Evolutionary conservation across 306 rosid species (phyloP).

Genomic region (Elaeagnus macrophylla): DNA sequence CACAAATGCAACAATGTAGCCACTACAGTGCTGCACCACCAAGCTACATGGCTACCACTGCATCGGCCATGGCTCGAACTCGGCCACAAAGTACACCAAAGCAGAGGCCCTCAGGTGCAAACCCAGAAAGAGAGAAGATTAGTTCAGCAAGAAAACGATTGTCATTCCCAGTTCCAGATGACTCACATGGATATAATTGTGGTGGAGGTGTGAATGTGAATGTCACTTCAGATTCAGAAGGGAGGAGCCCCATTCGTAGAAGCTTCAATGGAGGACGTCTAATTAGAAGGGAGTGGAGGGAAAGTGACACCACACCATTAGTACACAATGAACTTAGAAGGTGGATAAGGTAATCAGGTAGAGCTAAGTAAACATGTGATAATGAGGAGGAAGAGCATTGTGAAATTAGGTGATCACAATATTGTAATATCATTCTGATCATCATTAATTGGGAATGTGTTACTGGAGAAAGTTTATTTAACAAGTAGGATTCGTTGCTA

Average conservation of each 20-base stretch:
- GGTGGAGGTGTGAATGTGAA: background rate
- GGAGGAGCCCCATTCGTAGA: slow-evolving; percentile 3
- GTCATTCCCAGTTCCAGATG: slow-evolving; percentile 22
- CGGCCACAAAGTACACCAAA: slow-evolving; percentile 41
- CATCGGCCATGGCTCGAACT: slow-evolving; percentile 39
- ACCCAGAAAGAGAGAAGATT: slow-evolving; percentile 14
- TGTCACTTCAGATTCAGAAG: background rate
- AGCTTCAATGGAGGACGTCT: background rate
- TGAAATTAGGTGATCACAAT: no score
- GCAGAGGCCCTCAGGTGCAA: slow-evolving; percentile 25
- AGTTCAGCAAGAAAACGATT: slow-evolving; percentile 32
- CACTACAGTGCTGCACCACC: slow-evolving; percentile 1
- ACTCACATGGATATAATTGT: background rate
- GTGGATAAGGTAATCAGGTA: no score
- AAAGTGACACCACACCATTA: no score
- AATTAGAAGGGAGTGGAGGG: no score
- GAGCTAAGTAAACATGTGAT: no score
- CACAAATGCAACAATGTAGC: background rate
- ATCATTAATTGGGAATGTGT: no score
- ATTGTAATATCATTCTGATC: no score
- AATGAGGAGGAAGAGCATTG: no score
- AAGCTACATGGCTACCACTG: slow-evolving; percentile 51
- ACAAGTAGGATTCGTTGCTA: no score
- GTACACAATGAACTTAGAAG: no score
- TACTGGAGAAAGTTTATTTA: no score